A percentile compares a stretch with the other conserved stretches of the same genome.
Evolutionary conservation across 2,329 filamentous ascomycete species (phyloP).

Genomic region (Myriosclerotinia duriaeana): DNA sequence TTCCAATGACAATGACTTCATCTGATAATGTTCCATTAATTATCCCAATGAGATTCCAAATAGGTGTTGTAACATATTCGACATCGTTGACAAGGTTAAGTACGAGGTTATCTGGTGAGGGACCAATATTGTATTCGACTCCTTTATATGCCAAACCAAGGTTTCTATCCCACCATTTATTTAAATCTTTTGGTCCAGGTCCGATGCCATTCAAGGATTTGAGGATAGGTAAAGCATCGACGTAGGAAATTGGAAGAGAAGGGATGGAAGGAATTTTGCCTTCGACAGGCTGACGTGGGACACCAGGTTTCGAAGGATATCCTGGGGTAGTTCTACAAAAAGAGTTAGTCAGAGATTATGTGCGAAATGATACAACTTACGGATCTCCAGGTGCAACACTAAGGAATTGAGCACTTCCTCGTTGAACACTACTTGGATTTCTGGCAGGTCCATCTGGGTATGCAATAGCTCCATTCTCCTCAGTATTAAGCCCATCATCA

Average conservation of each 20-base stretch:
- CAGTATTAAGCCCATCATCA: slow-evolving; percentile 79
- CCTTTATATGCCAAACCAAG: slow-evolving; percentile 64
- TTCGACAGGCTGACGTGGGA: slow-evolving; percentile 69
- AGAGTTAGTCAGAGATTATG: slow-evolving; percentile 49
- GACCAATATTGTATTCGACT: slow-evolving; percentile 68
- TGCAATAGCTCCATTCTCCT: slow-evolving; percentile 72
- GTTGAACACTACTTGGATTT: slow-evolving; percentile 84
- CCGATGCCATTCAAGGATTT: slow-evolving; percentile 88
- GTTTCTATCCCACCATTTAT: slow-evolving; percentile 62
- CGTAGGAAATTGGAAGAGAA: slow-evolving; percentile 86
- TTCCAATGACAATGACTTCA: slow-evolving; percentile 87
- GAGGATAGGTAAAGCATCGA: slow-evolving; percentile 82
- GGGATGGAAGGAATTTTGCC: slow-evolving; percentile 78
- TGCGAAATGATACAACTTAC: slow-evolving; percentile 52
- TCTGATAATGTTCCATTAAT: slow-evolving; percentile 87
- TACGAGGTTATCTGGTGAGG: slow-evolving; percentile 64
- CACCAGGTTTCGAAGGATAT: slow-evolving; percentile 90
- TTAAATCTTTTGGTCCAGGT: slow-evolving; percentile 71
- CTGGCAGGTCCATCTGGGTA: slow-evolving; percentile 88
- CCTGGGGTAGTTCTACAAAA: slow-evolving; percentile 79
- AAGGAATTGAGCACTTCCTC: slow-evolving; percentile 81
- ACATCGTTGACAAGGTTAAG: slow-evolving; percentile 77
- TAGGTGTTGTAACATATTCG: slow-evolving; percentile 74
- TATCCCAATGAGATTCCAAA: slow-evolving; percentile 90
- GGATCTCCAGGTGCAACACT: slow-evolving; percentile 72